Conservation (phyloP, 768 basidiomycete genomes). For the Lentinula aciculospora region DNA sequence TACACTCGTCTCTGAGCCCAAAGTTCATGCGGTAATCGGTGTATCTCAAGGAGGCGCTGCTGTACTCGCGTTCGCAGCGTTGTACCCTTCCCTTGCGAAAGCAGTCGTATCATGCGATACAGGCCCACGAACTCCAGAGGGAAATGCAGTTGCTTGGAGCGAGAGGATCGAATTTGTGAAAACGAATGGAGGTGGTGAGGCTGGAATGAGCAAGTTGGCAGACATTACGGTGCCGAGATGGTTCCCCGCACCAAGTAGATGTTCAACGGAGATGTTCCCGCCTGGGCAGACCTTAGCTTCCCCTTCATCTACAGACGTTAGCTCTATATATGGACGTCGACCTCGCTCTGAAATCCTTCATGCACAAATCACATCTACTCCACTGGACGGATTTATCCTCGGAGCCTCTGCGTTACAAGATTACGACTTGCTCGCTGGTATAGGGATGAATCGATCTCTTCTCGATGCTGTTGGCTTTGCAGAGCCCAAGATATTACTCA, state of each 20-base stretch:
- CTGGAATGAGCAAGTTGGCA: constrained; percentile 37
- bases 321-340: constrained; percentile 19
- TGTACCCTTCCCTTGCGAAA: constrained; percentile 27
- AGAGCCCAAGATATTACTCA: constrained; percentile 21
- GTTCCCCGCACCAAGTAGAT: constrained; percentile 38
- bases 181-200: constrained; percentile 7
- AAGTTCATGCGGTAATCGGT: constrained; percentile 40
- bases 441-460: constrained; percentile 8
- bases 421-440: constrained; percentile 30
- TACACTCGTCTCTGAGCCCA: constrained; percentile 16
- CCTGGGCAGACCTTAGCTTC: constrained; percentile 9
- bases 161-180: constrained; percentile 33
- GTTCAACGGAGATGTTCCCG: constrained; percentile 10
- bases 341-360: background rate
- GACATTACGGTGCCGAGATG: constrained; percentile 39
- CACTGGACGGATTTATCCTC: constrained; percentile 36
- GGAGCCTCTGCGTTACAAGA: constrained; percentile 40
- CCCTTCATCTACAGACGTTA: constrained; percentile 22
- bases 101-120: constrained; percentile 48
- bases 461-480: background rate
- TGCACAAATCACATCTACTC: constrained; percentile 25
- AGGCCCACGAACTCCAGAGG: constrained; percentile 33
- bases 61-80: constrained; percentile 38
- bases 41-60: constrained; percentile 51
- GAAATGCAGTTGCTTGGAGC: constrained; percentile 46